Base-by-base conservation (phyloP, 2,329 filamentous ascomycete genomes). In the Lasiodiplodia sp. region DNA sequence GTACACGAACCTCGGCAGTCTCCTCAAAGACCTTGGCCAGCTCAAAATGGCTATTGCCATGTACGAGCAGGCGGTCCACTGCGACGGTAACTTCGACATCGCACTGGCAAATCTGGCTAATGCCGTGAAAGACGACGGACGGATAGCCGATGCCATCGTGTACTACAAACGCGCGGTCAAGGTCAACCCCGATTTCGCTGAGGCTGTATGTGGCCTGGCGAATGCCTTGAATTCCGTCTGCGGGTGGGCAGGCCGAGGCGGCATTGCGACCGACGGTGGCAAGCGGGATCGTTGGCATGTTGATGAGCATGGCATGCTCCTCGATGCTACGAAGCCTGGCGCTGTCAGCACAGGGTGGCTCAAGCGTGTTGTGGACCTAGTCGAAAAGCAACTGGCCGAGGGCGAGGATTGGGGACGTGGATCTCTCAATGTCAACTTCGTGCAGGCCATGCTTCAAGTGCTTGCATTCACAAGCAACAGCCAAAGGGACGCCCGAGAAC, bases 141-240 rank as follows among this genome's bases (percentile, higher is more conserved):
- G 92, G 53, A 93, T 98, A 72, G 92, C 89, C 68, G 96, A 99
- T 77, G 96, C 96, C 1, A 98, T 99, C 69, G 82, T 84, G 31
- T 98, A 96, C 78, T 99, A 99, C 82, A 92, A 89, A 75, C 89
- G 94, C 71, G 96, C 96, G 49, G 95, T 99, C 11, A 86, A 87
- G 40, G 89, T 94, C n/a, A 99, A 96, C 73, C 95, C 96, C 0
- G 92, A 97, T 40, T 99, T 99, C 81, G 93, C 96, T 1, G 96
- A 99, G 81, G 96, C 96, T 7, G 95, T 99, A 0, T 99, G 96
- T 78, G 96, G 96, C 8, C 86, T 99, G 65, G 94, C 94, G 1
- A 98, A 97, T 69, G 95, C 96, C 1, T 84, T 99, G 64, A 98
- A 97, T 77, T 98, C 96, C 7, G 94, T 99, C 6, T 99, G 96